Evolutionary conservation across 768 basidiomycete species (phyloP).

Genomic region (Russula emetica): DNA sequence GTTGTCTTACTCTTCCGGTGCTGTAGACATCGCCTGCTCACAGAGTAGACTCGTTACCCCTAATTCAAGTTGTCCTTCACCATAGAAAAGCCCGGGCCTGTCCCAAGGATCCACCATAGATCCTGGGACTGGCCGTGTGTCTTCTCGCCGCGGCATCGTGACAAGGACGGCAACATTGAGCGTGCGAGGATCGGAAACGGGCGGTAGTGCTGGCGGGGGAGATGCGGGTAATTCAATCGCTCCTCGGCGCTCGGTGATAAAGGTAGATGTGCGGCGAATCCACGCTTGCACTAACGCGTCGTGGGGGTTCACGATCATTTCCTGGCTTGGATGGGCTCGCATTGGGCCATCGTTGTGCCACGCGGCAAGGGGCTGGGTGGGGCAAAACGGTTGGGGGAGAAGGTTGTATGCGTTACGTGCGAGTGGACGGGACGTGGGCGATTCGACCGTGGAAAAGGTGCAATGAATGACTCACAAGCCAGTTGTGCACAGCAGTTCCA

Average conservation of each 20-base stretch:
- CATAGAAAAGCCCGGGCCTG: background rate
- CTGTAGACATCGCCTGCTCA: background rate
- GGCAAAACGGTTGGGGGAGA: background rate
- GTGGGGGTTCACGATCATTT: background rate
- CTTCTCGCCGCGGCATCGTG: conserved; percentile 17
- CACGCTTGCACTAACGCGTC: conserved; percentile 10
- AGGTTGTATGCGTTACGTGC: background rate
- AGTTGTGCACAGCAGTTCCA: background rate
- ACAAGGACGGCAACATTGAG: conserved; percentile 24
- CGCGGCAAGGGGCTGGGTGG: conserved; percentile 19
- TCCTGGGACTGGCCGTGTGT: background rate
- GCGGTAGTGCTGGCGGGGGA: background rate
- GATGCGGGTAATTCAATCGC: background rate
- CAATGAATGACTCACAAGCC: conserved; percentile 12
- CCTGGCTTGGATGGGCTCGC: background rate
- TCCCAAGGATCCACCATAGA: background rate
- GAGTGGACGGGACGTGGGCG: background rate
- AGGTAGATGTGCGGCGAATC: background rate
- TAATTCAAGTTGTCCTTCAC: conserved; percentile 9
- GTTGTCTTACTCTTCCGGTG: background rate
- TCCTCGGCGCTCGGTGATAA: background rate
- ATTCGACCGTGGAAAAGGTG: background rate
- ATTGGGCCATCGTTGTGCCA: conserved; percentile 10
- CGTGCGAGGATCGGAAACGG: background rate
- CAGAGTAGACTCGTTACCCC: conserved; percentile 7